Evolutionary conservation across 768 basidiomycete genomes (phyloP).

Genomic region (Phanerochaete sordida): DNA sequence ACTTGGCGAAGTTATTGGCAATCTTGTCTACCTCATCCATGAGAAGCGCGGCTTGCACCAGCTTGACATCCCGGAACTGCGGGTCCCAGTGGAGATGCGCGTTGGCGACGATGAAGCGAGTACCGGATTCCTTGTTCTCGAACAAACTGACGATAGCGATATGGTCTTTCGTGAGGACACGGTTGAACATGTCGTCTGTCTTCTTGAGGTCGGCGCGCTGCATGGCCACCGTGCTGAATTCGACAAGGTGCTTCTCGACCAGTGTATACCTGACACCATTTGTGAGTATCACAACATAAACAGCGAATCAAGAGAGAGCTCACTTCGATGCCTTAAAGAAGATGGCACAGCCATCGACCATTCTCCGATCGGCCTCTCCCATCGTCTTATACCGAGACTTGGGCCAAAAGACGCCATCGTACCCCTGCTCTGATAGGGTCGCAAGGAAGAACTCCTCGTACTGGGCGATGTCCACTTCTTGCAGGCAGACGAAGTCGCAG

Average conservation of each 20-base stretch:
- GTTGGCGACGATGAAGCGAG: slow-evolving; percentile 86
- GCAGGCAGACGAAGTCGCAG: slow-evolving; percentile 89
- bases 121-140: slow-evolving; percentile 84
- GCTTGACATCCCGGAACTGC: slow-evolving; percentile 90
- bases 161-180: slow-evolving; percentile 91
- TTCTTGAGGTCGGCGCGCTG: slow-evolving; percentile 93
- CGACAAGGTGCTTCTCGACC: slow-evolving; percentile 90
- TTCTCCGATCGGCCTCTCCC: slow-evolving; percentile 77
- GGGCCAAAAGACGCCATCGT: slow-evolving; percentile 89
- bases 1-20: slow-evolving; percentile 75
- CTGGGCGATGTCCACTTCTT: slow-evolving; percentile 91
- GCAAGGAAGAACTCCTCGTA: slow-evolving; percentile 90
- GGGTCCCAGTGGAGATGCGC: slow-evolving; percentile 94
- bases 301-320: slow-evolving; percentile 28
- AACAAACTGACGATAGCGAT: slow-evolving; percentile 85
- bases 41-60: slow-evolving; percentile 91
- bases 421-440: slow-evolving; percentile 68
- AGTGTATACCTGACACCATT: slow-evolving; percentile 68
- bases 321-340: slow-evolving; percentile 91
- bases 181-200: slow-evolving; percentile 99
- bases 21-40: slow-evolving; percentile 93
- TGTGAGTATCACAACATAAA: not conserved
- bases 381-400: slow-evolving; percentile 94
- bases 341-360: slow-evolving; percentile 94
- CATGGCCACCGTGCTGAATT: slow-evolving; percentile 91